Evolutionary conservation across 768 basidiomycete species (phyloP).

Genomic region (Leccinum disarticulatum): DNA sequence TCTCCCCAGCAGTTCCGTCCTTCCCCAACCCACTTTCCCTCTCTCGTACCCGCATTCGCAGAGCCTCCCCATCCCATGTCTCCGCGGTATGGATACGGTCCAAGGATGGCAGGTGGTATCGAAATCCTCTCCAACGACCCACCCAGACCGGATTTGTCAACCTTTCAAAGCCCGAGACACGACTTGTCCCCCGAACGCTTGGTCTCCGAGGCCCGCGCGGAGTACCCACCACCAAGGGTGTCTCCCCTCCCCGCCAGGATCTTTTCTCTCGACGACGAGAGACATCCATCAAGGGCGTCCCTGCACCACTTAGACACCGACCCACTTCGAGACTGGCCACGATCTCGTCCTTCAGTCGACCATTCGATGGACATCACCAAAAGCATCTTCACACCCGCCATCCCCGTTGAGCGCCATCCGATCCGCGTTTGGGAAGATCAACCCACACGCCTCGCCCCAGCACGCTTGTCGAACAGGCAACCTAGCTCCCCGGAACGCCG

Average conservation of each 20-base stretch:
- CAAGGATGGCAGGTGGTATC: conserved; percentile 32
- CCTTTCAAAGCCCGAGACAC: conserved; percentile 16
- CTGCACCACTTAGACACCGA: neutral
- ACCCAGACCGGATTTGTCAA: conserved; percentile 13
- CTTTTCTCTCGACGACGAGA: conserved; percentile 10
- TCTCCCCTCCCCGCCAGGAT: conserved; percentile 10
- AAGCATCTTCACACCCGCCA: neutral
- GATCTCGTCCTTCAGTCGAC: conserved; percentile 9
- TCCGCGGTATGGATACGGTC: conserved; percentile 21
- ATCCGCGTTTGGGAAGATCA: too few relatives aligned
- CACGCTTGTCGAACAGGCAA: neutral
- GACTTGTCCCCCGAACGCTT: conserved; percentile 16
- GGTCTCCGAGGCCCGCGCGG: conserved; percentile 9
- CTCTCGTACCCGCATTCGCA: neutral
- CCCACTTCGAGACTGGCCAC: conserved; percentile 5
- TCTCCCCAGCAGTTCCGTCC: conserved; percentile 19
- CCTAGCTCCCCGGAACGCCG: neutral
- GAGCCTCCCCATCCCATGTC: conserved; percentile 13
- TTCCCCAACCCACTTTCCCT: conserved; percentile 8
- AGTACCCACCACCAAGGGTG: conserved; percentile 12
- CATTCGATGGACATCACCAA: neutral
- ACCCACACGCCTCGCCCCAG: conserved; percentile 12
- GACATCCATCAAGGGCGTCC: neutral
- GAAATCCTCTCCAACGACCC: conserved; percentile 20
- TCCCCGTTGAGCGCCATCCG: too few relatives aligned